A percentile compares a stretch with the other conserved stretches of the same genome.
Conservation (phyloP, 768 basidiomycete genomes). For the Russula sp. region DNA sequence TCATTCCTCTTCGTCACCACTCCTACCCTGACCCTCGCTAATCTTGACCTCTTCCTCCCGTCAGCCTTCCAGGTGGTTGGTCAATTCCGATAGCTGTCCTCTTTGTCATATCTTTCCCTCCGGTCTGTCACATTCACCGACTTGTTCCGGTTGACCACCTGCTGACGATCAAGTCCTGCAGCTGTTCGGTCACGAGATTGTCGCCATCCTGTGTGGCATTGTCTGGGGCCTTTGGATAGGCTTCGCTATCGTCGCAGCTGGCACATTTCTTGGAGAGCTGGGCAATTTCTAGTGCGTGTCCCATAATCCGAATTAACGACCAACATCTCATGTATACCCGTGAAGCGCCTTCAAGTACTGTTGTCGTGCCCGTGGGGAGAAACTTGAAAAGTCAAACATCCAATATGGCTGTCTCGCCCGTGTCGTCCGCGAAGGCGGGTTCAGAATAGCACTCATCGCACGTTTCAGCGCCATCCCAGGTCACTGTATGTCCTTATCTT, state of each 20-base stretch:
- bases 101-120: conserved; percentile 84
- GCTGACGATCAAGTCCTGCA: conserved; percentile 28
- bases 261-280: conserved; percentile 80
- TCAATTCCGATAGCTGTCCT: conserved; percentile 74
- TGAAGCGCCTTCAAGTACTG: conserved; percentile 77
- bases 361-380: conserved; percentile 69
- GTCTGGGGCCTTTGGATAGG: conserved; percentile 88
- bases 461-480: conserved; percentile 81
- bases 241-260: conserved; percentile 79
- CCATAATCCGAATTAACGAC: neutral
- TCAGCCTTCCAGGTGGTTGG: conserved; percentile 56
- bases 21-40: neutral
- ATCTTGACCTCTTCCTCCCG: neutral
- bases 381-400: conserved; percentile 43
- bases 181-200: conserved; percentile 90
- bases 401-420: conserved; percentile 44
- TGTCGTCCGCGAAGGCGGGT: conserved; percentile 81
- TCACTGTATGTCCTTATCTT: conserved; percentile 51
- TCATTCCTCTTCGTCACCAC: conserved; percentile 8
- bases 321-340: neutral
- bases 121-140: conserved; percentile 38
- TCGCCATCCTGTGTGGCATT: conserved; percentile 81
- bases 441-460: conserved; percentile 73
- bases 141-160: neutral
- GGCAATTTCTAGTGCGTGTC: conserved; percentile 76